Conservation (phyloP, 225 moss, liverwort and hornwort genomes). For the Bryoerythrophyllum caledonicum region DNA sequence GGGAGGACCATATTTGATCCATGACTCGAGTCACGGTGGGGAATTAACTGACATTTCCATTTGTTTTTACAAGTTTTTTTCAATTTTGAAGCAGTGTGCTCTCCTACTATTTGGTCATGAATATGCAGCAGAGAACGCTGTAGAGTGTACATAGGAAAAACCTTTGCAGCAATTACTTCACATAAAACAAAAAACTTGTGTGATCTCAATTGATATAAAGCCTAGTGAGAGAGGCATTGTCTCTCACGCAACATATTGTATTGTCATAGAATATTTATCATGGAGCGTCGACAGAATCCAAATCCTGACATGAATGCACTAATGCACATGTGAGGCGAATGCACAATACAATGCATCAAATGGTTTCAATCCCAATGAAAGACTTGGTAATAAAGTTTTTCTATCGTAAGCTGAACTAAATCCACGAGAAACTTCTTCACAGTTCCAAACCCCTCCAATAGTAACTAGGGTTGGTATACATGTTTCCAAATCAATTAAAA, state of each 20-base stretch:
- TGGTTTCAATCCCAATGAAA: not conserved
- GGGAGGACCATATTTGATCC: not conserved
- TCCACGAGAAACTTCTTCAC: not conserved
- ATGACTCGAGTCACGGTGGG: not conserved
- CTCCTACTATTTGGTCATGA: not conserved
- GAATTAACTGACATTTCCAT: not conserved
- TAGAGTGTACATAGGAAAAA: not conserved
- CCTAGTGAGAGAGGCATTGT: too few species aligned
- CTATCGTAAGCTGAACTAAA: not conserved
- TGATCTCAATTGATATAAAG: not conserved
- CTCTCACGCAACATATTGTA: too few species aligned
- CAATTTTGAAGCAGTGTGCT: not conserved
- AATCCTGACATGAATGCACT: too few species aligned
- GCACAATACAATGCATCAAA: not conserved
- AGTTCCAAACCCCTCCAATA: not conserved
- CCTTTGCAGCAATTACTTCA: not conserved
- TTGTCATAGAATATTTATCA: too few species aligned
- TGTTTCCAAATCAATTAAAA: too few species aligned
- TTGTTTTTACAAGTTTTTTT: not conserved
- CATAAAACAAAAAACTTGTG: constrained; percentile 1
- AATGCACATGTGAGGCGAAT: not conserved
- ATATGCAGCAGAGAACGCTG: not conserved
- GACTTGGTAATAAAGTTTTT: not conserved
- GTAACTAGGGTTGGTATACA: not conserved
- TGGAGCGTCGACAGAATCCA: too few species aligned